Evolutionary conservation across 306 rosid species (phyloP).

Genomic region (Lathyrus aphaca): DNA sequence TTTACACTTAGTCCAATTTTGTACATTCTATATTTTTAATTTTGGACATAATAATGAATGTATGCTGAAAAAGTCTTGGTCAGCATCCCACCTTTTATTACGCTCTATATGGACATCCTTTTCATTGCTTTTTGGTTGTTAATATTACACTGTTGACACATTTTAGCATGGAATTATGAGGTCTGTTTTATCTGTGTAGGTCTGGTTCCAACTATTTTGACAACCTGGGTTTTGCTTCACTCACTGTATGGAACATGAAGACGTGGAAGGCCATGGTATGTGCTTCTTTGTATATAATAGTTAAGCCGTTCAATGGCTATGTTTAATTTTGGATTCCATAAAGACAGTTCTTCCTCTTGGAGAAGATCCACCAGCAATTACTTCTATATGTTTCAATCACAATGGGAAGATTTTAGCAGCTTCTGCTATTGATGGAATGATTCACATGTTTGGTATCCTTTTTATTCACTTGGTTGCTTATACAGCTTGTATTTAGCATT

Average conservation of each 20-base stretch:
- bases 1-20: slow-evolving; percentile 3
- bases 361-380: slow-evolving; percentile 96
- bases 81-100: slow-evolving; percentile 8
- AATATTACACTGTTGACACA: background rate
- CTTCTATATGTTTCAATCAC: slow-evolving; percentile 94
- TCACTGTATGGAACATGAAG: slow-evolving; percentile 98
- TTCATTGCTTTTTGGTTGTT: slow-evolving; percentile 24
- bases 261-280: slow-evolving; percentile 93
- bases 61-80: slow-evolving; percentile 24
- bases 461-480: slow-evolving; percentile 28
- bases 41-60: slow-evolving; percentile 19
- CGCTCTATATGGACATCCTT: slow-evolving; percentile 25
- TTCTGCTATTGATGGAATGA: slow-evolving; percentile 94
- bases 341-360: slow-evolving; percentile 99
- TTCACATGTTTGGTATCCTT: slow-evolving; percentile 99
- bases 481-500: slow-evolving; percentile 7
- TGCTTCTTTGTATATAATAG: slow-evolving; percentile 43
- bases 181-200: slow-evolving; percentile 51
- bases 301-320: slow-evolving; percentile 39
- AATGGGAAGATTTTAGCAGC: slow-evolving; percentile 97
- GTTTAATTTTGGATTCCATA: slow-evolving; percentile 62
- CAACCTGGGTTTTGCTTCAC: slow-evolving; percentile 77
- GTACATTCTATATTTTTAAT: slow-evolving; percentile 13
- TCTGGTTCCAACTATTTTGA: slow-evolving; percentile 59
- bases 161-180: slow-evolving; percentile 34